Evolutionary conservation across 2,329 filamentous ascomycete species (phyloP), one percentile per base, ranked within the genome.

Genomic region (Scytalidium lignicola): DNA sequence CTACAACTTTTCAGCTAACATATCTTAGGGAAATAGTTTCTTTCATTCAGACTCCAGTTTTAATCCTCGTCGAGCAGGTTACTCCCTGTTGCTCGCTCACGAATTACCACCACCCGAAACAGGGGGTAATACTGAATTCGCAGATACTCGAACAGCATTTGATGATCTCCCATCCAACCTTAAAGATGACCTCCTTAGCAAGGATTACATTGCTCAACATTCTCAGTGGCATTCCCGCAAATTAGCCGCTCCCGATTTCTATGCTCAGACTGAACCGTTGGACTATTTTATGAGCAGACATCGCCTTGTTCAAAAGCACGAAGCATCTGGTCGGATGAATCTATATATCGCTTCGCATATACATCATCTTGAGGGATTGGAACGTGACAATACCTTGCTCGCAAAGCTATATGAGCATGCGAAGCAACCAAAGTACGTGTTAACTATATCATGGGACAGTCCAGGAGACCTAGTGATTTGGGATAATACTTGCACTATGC

Each of bases 401-500:
- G 59, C 66, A 10, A 62, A 54, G 22, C 60, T 79, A 13, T 71
- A 72, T 40, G 55, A 56, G 6, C 75, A 79, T 56, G 70, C 67
- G 1, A 71, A 70, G 19, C 71, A 76, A 62, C 60, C 67, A 1
- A 73, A 74, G 57, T 76, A 76, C 55, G 60, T 69, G 0, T 50
- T 74, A 7, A 67, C 64, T 4, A 67, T 80, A 3, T 59, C 66
- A 40, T 83, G 78, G 78, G 54, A 72, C 20, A 58, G 70, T 8
- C 57, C 63, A 0, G 71, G 75, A 0, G 79, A 82, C 57, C 42
- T 82, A 49, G 61, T 82, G 15, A 68, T 79, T 17, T 83, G 80
- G 79, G 79, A 83, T 55, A 83, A 83, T 58, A 74, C 75, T 0
- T 72, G 69, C 44, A 74, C 76, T 13, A 70, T 82, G 68, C 79